phyloP scores from a whole-genome alignment of 164 flowering plant genomes.

The Vitis riparia region DNA sequence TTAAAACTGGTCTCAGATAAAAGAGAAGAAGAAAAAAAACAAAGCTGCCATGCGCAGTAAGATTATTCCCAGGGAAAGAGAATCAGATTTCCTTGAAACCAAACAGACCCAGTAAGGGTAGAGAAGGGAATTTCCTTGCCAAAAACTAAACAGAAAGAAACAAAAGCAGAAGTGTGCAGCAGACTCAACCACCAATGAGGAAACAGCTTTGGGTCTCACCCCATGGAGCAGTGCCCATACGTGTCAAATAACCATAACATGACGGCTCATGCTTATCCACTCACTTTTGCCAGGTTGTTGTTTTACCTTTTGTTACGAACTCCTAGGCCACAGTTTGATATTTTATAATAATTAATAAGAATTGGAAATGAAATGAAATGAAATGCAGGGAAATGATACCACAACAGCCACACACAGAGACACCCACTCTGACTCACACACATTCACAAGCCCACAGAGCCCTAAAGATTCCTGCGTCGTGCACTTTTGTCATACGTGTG shows the following conservation, averaged over 20 bases:
- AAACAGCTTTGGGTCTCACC: neutral
- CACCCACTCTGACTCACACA: neutral
- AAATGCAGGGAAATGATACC: too few relatives aligned
- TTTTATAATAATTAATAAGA: too few relatives aligned
- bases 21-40: too few relatives aligned
- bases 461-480: conserved; percentile 31
- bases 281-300: neutral
- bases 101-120: too few relatives aligned
- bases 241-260: neutral
- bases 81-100: too few relatives aligned
- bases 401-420: too few relatives aligned
- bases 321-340: neutral
- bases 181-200: neutral
- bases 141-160: neutral
- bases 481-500: conserved; percentile 36
- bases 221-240: neutral
- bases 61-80: too few relatives aligned
- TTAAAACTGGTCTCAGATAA: too few relatives aligned
- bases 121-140: neutral
- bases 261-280: conserved; percentile 1
- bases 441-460: conserved; percentile 7
- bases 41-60: too few relatives aligned
- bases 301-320: neutral
- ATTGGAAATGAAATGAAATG: too few relatives aligned
- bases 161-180: neutral